Evolutionary conservation across 805 yeast genomes (phyloP), one percentile per base, ranked within the genome.

Genomic region (Metschnikowia colocasiae): DNA sequence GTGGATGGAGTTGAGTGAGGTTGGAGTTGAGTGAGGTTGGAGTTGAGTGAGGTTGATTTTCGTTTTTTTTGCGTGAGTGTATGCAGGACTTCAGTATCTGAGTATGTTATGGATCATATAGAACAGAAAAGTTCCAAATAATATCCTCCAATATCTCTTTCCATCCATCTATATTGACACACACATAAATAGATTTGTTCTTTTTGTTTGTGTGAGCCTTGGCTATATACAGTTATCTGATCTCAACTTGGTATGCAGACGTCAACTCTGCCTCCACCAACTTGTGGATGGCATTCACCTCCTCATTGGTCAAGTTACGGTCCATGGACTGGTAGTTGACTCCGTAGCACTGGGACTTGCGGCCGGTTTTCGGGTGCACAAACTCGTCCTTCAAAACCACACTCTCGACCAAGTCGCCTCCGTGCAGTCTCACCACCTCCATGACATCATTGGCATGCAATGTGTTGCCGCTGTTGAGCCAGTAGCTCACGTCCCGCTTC

Each of bases 301-400:
- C 98, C 1, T 79, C 84, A 61, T 86, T 89, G 22, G 95, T 88
- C 56, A 94, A 73, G 48, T 86, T 85, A 59, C 97, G 80, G 58
- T 92, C 97, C 97, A 94, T 91, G 1, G 96, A 86, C 69, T 94
- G 98, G 68, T 89, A 94, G 61, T 85, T 85, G 49, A 94, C 79
- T 56, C 99, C 75, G 75, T 88, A 94, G 69, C 97, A 90, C 58
- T 86, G 85, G 7, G 95, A 85, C 53, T 71, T 79, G 56, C 75
- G 79, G 2, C 83, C 83, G 0, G 90, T 83, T 60, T 88, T 88
- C 32, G 96, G 95, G 64, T 92, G 95, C 12, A 71, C 73, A 59
- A 92, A 94, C 60, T 85, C 85, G 62, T 94, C 99, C 27, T 88
- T 73, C 39, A 86, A 67, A 40, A 75, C 71, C 2, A 94, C 98